Base-by-base conservation (phyloP, 1,284 basidiomycete genomes). In the Puccinia hordei region DNA sequence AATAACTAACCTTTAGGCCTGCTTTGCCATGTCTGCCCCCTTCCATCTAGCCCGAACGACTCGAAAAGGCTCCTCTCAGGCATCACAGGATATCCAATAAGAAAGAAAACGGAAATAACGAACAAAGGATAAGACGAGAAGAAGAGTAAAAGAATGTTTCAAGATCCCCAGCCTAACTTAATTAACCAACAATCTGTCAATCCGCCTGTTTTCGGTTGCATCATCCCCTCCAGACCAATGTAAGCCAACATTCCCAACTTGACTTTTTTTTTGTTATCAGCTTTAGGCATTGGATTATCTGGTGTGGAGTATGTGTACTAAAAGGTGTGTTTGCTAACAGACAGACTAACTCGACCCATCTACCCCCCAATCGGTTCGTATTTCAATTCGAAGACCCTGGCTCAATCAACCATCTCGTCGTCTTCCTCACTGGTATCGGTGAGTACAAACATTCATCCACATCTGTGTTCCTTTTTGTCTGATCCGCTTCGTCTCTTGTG, bases 371-470 rank as follows among this genome's bases (percentile, higher is more conserved):
- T 44, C 65, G 66, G 9, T 93, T 93, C 49, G 87, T 91, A 30
- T 95, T 95, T 84, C 90, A 92, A 83, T 88, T 97, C 8, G 89
- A 90, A 0, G 87, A 89, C 35, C 93, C 93, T 0, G 90, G 90
- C 81, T 89, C 90, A 24, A 92, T 96, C 83, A 95, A 96, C 84
- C 94, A 97, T 85, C 87, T 96, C 65, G 93, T 92, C 65, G 92
- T 96, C 1, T 96, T 96, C 85, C 87, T 96, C 15, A 86, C 94
- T 1, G 94, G 94, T 33, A 91, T 91, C 59, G 88, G 93, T 93
- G 81, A 81, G 89, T 12, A 49, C 46, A 15, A 22, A 63, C 15
- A 27, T n/a, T n/a, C n/a, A n/a, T n/a, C n/a, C n/a, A n/a, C n/a
- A n/a, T n/a, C n/a, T n/a, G n/a, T n/a, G n/a, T n/a, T n/a, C n/a